Evolutionary conservation across 768 basidiomycete species (phyloP).

Genomic region (Trametes punicea): DNA sequence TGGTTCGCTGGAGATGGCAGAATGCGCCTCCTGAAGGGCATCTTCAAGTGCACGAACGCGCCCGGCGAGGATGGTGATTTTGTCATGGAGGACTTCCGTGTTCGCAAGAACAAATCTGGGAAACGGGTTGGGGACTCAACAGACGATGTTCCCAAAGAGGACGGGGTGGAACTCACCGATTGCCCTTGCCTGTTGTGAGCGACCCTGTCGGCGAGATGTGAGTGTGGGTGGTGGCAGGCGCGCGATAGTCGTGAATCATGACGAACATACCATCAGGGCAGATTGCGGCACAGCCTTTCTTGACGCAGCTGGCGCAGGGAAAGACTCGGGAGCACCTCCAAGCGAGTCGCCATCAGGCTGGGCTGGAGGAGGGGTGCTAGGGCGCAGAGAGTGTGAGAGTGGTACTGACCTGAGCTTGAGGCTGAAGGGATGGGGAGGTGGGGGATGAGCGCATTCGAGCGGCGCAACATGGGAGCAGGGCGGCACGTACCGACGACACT

Average conservation of each 20-base stretch:
- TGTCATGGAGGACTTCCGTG: constrained; percentile 66
- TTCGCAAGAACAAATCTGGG: constrained; percentile 67
- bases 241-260: constrained; percentile 9
- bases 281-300: constrained; percentile 48
- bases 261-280: constrained; percentile 52
- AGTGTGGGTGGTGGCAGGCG: constrained; percentile 5
- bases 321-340: constrained; percentile 60
- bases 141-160: constrained; percentile 16
- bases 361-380: constrained; percentile 13
- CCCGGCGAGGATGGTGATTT: constrained; percentile 55
- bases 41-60: constrained; percentile 70
- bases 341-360: constrained; percentile 5
- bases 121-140: background rate
- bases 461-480: background rate
- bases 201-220: constrained; percentile 42
- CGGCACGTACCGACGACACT: constrained; percentile 57
- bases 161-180: constrained; percentile 42
- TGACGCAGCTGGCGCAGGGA: constrained; percentile 47
- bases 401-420: constrained; percentile 61
- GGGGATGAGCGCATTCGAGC: constrained; percentile 11
- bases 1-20: constrained; percentile 41
- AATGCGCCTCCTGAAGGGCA: constrained; percentile 53
- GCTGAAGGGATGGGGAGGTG: constrained; percentile 33
- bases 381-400: background rate
- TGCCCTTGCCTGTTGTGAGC: constrained; percentile 71